Conservation (phyloP, 805 yeast genomes). For the Teunomyces lycoperdinae region DNA sequence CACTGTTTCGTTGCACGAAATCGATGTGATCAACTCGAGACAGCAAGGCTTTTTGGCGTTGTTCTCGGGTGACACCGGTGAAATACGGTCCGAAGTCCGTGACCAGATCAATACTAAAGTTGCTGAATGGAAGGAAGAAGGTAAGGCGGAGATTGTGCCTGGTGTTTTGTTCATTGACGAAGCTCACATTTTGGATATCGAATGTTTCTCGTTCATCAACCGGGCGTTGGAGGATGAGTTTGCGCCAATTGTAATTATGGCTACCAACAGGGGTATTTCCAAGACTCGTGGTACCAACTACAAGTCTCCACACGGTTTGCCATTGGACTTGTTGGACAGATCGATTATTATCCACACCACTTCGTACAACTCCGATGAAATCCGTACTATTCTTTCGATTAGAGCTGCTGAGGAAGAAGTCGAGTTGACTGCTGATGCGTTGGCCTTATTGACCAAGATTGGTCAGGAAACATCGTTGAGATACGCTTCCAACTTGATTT, state of each 20-base stretch:
- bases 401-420: slow-evolving; percentile 95
- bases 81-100: slow-evolving; percentile 91
- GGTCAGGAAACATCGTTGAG: slow-evolving; percentile 89
- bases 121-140: slow-evolving; percentile 98
- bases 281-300: slow-evolving; percentile 90
- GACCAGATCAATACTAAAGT: slow-evolving; percentile 96
- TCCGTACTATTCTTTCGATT: slow-evolving; percentile 78
- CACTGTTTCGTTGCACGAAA: slow-evolving; percentile 96
- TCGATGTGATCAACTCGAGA: slow-evolving; percentile 95
- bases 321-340: slow-evolving; percentile 91
- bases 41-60: slow-evolving; percentile 97
- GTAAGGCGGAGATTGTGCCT: slow-evolving; percentile 96
- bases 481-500: slow-evolving; percentile 85
- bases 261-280: slow-evolving; percentile 95
- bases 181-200: slow-evolving; percentile 97
- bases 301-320: slow-evolving; percentile 97
- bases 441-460: slow-evolving; percentile 82
- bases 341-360: slow-evolving; percentile 87
- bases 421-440: slow-evolving; percentile 75
- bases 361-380: slow-evolving; percentile 76
- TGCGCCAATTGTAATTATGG: slow-evolving; percentile 97
- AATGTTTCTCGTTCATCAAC: slow-evolving; percentile 90
- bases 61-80: slow-evolving; percentile 96
- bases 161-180: slow-evolving; percentile 98
- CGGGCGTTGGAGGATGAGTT: slow-evolving; percentile 95